Percentiles rank a stretch among this genome's conserved stretches.
Conservation (phyloP, 208 protist species). For the Acanthamoeba triangularis region DNA sequence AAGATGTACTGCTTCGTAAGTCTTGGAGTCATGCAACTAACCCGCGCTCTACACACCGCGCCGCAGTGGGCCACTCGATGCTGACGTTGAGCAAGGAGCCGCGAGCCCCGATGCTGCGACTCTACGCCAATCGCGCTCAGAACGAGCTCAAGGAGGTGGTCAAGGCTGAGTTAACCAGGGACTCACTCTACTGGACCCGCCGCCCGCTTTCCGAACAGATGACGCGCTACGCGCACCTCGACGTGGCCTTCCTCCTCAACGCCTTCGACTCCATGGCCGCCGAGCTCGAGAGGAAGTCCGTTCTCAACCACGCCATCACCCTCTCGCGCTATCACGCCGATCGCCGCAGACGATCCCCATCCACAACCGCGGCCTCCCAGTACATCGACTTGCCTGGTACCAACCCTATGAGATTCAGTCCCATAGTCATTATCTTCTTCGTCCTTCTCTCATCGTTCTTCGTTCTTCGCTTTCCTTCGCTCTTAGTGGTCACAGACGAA, state of each 20-base stretch:
- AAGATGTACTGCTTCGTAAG: neutral
- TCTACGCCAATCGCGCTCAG: neutral
- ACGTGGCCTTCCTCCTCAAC: neutral
- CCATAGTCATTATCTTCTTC: no score
- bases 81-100: neutral
- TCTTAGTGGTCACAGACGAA: neutral
- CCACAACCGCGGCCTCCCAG: neutral
- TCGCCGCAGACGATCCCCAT: neutral
- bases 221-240: neutral
- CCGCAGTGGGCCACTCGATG: neutral
- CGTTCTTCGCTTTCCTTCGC: no score
- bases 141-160: constrained; percentile 39
- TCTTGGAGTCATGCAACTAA: neutral
- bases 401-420: no score
- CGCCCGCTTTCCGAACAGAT: neutral
- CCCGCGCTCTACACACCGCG: neutral
- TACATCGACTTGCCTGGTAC: no score
- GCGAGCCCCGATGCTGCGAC: neutral
- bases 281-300: neutral
- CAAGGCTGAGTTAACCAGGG: neutral
- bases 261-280: neutral
- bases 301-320: neutral
- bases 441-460: no score
- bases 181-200: neutral
- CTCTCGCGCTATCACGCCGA: neutral